Evolutionary conservation across 495 filamentous ascomycete genomes (phyloP), one percentile per base, ranked within the genome.

Genomic region (Tuber aestivum): DNA sequence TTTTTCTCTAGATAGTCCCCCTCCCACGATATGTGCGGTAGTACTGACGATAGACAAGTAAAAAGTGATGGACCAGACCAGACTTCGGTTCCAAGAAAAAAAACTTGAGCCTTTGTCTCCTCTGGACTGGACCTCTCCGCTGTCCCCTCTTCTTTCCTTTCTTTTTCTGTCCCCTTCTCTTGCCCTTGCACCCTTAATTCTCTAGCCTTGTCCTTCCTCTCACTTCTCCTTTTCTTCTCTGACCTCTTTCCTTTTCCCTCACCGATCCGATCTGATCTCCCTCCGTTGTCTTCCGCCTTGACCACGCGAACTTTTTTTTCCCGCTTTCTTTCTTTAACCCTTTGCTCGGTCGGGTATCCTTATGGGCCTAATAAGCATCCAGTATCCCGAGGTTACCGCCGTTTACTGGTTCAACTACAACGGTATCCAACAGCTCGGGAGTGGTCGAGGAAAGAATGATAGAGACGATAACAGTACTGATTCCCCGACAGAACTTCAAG

Each of bases 401-500:
- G 27, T 27, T 65, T 27, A 65, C 56, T 35, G 56, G 27, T 65
- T 50, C 42, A 78, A 70, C 40, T 74, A 79, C 42, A 68, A 41
- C 65, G 45, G 56, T 72, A 76, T 56, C 73, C 70, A 75, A 41
- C 37, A 79, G 73, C 41, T 45, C 70, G 50, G 21, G 72, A 38
- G 74, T 20, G 70, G 61, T 70, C 41, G 38, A 61, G 70, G 77
- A 50, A 69, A 41, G 50, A 48, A 70, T 41, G 69, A 69, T 73
- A 70, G 35, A 27, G 50, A 32, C 44, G 74, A 72, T 41, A 79
- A 71, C 65, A 76, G 76, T 72, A 37, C 61, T 79, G 40, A 35
- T 76, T 65, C 56, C 56, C 40, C 65, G 48, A 68, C 76, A 42
- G 70, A 69, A 79, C 69, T 50, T 79, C 72, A 79, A 72, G 73